A percentile compares a stretch with the other conserved stretches of the same genome.
phyloP scores from a whole-genome alignment of 2,329 filamentous ascomycete genomes.

The Cladophialophora yegresii region DNA sequence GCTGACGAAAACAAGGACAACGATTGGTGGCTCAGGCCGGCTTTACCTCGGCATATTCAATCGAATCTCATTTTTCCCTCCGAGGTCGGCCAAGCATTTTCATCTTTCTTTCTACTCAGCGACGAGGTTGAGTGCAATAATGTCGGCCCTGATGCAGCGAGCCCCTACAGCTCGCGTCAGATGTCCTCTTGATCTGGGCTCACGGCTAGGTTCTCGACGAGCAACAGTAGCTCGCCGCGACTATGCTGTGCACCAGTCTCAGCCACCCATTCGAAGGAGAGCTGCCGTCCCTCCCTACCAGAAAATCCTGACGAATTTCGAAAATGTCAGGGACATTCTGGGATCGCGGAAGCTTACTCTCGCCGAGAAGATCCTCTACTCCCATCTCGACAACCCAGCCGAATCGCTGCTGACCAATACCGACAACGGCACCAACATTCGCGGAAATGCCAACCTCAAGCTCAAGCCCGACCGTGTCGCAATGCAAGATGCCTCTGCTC shows the following conservation, averaged over 20 bases:
- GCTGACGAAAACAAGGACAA: neutral
- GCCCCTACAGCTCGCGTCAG: slow-evolving; percentile 25
- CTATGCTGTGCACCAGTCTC: slow-evolving; percentile 31
- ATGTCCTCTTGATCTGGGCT: slow-evolving; percentile 31
- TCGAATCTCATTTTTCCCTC: slow-evolving; percentile 1
- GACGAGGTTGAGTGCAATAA: slow-evolving; percentile 2
- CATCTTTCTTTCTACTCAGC: neutral
- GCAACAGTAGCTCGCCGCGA: slow-evolving; percentile 18
- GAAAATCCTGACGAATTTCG: slow-evolving; percentile 75
- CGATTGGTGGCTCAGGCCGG: neutral
- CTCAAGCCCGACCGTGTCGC: slow-evolving; percentile 96
- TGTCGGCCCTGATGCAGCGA: slow-evolving; percentile 30
- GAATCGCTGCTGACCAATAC: slow-evolving; percentile 82
- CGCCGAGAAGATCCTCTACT: slow-evolving; percentile 97
- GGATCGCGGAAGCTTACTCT: slow-evolving; percentile 72
- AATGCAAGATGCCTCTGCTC: slow-evolving; percentile 98
- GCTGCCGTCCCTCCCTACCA: slow-evolving; percentile 72
- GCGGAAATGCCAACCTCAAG: slow-evolving; percentile 88
- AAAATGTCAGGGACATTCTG: slow-evolving; percentile 73
- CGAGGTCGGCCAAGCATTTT: slow-evolving; percentile 1
- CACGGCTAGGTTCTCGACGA: slow-evolving; percentile 8
- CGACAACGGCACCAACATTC: slow-evolving; percentile 77
- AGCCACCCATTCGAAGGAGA: slow-evolving; percentile 24
- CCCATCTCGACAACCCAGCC: slow-evolving; percentile 85
- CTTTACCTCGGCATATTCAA: slow-evolving; percentile 4